These are phyloP conservation scores for Adiantum capillusveneris DNA, from an alignment of 75 land plant species.

Conservation along the genomic window DNA sequence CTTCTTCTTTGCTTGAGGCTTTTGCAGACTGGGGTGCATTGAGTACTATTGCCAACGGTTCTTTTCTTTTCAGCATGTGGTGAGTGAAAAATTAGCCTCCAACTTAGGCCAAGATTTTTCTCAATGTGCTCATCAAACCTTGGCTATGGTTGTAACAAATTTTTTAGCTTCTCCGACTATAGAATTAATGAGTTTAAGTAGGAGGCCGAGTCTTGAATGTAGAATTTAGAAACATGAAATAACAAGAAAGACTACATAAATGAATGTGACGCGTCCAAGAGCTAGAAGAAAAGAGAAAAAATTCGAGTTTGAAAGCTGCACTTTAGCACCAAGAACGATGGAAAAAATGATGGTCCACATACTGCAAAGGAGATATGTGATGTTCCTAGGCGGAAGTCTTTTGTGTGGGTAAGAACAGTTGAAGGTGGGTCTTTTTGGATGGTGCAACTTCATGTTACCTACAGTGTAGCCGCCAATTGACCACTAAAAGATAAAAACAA, in stretches of 20 bases:
- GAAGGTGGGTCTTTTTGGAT: constrained; percentile 87
- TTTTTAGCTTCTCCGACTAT: neutral
- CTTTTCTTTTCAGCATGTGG: constrained; percentile 3
- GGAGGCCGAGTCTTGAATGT: too few species aligned
- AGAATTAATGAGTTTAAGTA: neutral
- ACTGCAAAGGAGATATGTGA: too few species aligned
- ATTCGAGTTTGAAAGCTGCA: neutral
- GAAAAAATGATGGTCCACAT: neutral
- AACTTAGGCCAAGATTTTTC: constrained; percentile 10
- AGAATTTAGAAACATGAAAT: too few species aligned
- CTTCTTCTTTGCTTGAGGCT: constrained; percentile 42
- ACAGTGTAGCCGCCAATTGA: too few species aligned
- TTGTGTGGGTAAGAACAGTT: constrained; percentile 64
- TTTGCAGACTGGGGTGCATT: constrained; percentile 29
- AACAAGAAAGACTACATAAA: too few species aligned
- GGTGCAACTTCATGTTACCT: too few species aligned
- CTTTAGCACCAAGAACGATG: neutral
- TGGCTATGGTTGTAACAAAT: neutral
- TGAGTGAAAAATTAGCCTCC: constrained; percentile 23
- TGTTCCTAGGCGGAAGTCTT: constrained; percentile 71
- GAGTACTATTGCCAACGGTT: neutral
- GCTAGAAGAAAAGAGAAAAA: too few species aligned
- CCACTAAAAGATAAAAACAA: too few species aligned
- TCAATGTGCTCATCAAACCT: neutral
- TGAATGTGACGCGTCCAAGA: too few species aligned